phyloP scores from a whole-genome alignment of 768 basidiomycete genomes.

The Russula sp. region DNA sequence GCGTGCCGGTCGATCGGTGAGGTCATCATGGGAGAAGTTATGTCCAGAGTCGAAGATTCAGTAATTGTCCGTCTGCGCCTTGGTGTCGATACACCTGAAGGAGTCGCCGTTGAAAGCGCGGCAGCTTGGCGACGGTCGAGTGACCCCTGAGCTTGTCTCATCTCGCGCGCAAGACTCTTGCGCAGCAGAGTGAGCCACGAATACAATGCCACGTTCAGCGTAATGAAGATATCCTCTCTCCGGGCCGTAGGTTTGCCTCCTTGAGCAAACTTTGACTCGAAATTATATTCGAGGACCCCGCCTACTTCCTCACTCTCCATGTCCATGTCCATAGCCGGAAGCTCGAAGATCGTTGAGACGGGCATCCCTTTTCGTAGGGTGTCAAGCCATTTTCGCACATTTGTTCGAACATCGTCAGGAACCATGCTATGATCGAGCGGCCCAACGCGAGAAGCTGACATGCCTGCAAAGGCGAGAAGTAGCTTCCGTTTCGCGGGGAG shows the following conservation, averaged over 20 bases:
- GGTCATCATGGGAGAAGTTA: not conserved
- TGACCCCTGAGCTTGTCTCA: conserved; percentile 62
- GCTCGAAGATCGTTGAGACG: conserved; percentile 69
- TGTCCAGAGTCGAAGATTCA: conserved; percentile 7
- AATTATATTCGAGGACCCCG: conserved; percentile 54
- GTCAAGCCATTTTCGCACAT: conserved; percentile 52
- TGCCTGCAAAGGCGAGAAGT: conserved; percentile 63
- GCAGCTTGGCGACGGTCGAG: conserved; percentile 41
- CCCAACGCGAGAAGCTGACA: conserved; percentile 68
- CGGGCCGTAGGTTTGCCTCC: conserved; percentile 40
- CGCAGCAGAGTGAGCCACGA: conserved; percentile 74
- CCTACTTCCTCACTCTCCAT: conserved; percentile 65
- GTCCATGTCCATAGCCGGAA: conserved; percentile 75
- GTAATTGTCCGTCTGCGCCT: conserved; percentile 20
- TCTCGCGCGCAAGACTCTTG: conserved; percentile 67
- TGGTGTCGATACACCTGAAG: conserved; percentile 25
- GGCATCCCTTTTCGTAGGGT: conserved; percentile 50
- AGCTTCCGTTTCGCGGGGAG: conserved; percentile 54
- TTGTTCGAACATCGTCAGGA: conserved; percentile 32
- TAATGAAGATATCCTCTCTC: conserved; percentile 76
- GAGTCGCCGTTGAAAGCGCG: conserved; percentile 15
- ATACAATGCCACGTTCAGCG: conserved; percentile 74
- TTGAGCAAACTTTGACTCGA: conserved; percentile 60
- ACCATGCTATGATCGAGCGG: conserved; percentile 47
- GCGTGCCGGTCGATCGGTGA: not conserved